Conservation (phyloP, 2,329 filamentous ascomycete genomes). For the Penicillium sp. region DNA sequence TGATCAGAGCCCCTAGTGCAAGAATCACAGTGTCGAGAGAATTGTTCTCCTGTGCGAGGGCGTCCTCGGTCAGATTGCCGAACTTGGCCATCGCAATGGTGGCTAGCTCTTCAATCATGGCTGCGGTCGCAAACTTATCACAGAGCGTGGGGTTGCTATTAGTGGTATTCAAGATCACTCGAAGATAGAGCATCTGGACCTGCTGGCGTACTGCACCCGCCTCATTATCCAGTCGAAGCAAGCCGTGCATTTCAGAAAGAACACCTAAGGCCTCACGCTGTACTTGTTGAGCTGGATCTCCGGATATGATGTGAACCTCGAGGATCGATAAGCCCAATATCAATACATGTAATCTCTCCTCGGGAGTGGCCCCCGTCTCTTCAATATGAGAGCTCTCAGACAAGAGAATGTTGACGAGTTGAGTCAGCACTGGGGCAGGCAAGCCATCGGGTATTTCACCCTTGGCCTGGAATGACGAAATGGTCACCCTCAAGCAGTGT, state of each 20-base stretch:
- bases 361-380: slow-evolving; percentile 6
- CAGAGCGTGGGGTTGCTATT: slow-evolving; percentile 78
- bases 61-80: slow-evolving; percentile 37
- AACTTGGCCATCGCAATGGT: slow-evolving; percentile 45
- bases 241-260: slow-evolving; percentile 45
- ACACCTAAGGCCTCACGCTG: slow-evolving; percentile 37
- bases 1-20: slow-evolving; percentile 82
- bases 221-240: slow-evolving; percentile 41
- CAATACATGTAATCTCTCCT: slow-evolving; percentile 34
- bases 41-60: slow-evolving; percentile 53
- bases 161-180: slow-evolving; percentile 82
- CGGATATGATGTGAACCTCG: slow-evolving; percentile 45
- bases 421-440: slow-evolving; percentile 34
- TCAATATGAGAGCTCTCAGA: slow-evolving; percentile 17
- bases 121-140: slow-evolving; percentile 64
- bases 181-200: slow-evolving; percentile 57
- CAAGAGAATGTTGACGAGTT: slow-evolving; percentile 40
- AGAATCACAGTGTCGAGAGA: slow-evolving; percentile 77
- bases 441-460: slow-evolving; percentile 38
- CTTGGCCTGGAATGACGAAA: slow-evolving; percentile 42
- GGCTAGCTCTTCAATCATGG: slow-evolving; percentile 47
- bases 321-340: slow-evolving; percentile 44
- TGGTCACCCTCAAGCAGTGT: slow-evolving; percentile 39
- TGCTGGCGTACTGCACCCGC: slow-evolving; percentile 30
- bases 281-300: slow-evolving; percentile 34